Percentiles rank a stretch among this genome's conserved stretches.
Evolutionary conservation across 148 eudicot genomes (phyloP).

Genomic region (Cornus controversa): DNA sequence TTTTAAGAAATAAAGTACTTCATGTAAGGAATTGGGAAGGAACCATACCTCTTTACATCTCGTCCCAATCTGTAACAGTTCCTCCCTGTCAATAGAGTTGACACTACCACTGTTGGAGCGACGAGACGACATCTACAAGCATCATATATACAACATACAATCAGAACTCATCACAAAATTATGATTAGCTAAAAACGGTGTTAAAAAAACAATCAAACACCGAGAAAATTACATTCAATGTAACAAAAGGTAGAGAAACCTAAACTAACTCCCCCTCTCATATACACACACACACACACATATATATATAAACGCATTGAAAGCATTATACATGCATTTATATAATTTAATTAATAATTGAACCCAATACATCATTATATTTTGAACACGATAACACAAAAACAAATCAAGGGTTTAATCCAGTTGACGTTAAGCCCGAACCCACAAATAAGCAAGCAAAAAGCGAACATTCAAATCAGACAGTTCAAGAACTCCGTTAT

Average conservation of each 20-base stretch:
- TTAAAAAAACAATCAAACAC: background rate
- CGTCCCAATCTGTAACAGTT: conserved; percentile 52
- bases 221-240: background rate
- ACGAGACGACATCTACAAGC: conserved; percentile 71
- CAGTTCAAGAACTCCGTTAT: background rate
- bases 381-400: background rate
- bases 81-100: conserved; percentile 52
- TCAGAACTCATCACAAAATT: background rate
- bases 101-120: conserved; percentile 56
- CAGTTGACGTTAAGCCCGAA: background rate
- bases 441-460: background rate
- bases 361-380: background rate
- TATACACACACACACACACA: no score
- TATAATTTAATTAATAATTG: background rate
- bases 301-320: no score
- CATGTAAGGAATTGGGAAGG: conserved; percentile 7
- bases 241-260: background rate
- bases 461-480: background rate
- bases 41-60: conserved; percentile 73
- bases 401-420: background rate
- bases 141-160: background rate
- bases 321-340: background rate
- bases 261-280: no score
- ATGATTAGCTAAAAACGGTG: background rate
- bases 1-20: background rate